Conservation (phyloP, 208 protist species). For the Novymonas esmeraldas region DNA sequence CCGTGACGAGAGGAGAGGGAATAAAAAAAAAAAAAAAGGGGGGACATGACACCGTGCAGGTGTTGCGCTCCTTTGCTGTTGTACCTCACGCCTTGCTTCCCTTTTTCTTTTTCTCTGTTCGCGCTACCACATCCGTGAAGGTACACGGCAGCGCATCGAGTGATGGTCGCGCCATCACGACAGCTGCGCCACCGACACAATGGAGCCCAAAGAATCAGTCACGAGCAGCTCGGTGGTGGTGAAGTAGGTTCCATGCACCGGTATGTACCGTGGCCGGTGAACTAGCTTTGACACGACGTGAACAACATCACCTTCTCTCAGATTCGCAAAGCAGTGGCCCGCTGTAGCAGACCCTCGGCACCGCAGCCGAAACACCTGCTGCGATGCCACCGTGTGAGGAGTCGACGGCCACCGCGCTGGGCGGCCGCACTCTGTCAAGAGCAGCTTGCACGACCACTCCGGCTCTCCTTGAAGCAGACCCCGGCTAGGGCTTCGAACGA, state of each 20-base stretch:
- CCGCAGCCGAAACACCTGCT: conserved; percentile 49
- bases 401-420: conserved; percentile 30
- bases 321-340: conserved; percentile 50
- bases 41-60: too few species aligned
- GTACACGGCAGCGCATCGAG: too few species aligned
- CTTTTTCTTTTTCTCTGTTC: too few species aligned
- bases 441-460: conserved; percentile 77
- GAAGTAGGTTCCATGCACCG: conserved; percentile 78
- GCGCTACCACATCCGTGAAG: too few species aligned
- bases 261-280: conserved; percentile 71
- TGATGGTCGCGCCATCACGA: too few species aligned
- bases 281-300: conserved; percentile 85
- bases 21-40: too few species aligned
- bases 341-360: conserved; percentile 63
- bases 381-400: conserved; percentile 7
- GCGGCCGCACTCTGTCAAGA: conserved; percentile 68
- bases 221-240: conserved; percentile 79
- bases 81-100: too few species aligned
- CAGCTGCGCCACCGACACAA: conserved; percentile 47
- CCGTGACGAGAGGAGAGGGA: too few species aligned
- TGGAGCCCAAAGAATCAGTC: conserved; percentile 73
- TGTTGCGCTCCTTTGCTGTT: too few species aligned
- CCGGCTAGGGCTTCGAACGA: conserved; percentile 68
- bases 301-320: conserved; percentile 70
- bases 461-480: conserved; percentile 64